Evolutionary conservation across 768 basidiomycete species (phyloP), one percentile per base, ranked within the genome.

Genomic region (Boletus rufocinnamomeus): DNA sequence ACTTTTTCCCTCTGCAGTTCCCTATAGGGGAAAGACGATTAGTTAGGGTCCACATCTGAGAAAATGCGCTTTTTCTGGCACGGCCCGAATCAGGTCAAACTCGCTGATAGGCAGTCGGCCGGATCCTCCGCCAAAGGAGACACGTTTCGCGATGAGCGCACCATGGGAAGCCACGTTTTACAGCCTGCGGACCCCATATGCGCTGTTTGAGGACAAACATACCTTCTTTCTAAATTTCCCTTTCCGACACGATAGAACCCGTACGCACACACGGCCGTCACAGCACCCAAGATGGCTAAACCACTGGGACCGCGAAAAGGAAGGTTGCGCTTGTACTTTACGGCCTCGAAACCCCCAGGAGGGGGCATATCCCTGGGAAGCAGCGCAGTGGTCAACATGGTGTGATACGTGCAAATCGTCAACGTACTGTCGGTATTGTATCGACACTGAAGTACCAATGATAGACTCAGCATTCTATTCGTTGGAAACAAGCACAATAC

Each of bases 301-400:
- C 93, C 94, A 35, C 92, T 85, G 53, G 93, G 93, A 3, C 93
- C 93, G 58, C 90, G 85, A 71, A 93, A 79, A 47, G 96, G 95
- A 48, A 98, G 84, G 75, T 95, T 96, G 65, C 96, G 90, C 75
- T 94, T 95, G 84, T 98, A 99, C 75, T 88, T 88, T 77, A 99
- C 77, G 30, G 88, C 77, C 71, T 92, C 94, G 76, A 96, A 99
- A 2, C 96, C 96, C 61, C 94, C 95, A 46, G 86, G 66, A 43
- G 96, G 96, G 66, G 96, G 96, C 86, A 99, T 89, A 71, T 99
- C 96, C 76, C 95, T 97, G 76, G 58, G 56, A 65, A 58, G 57
- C 19, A 47, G 52, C 55, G 25, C 32, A 49, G 25, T 38, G 45
- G 58, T 65, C 50, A 63, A 38, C 50, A 35, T 35, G 52, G 44